Evolutionary conservation across 2,329 filamentous ascomycete species (phyloP).

Genomic region (Orbilia javanica): DNA sequence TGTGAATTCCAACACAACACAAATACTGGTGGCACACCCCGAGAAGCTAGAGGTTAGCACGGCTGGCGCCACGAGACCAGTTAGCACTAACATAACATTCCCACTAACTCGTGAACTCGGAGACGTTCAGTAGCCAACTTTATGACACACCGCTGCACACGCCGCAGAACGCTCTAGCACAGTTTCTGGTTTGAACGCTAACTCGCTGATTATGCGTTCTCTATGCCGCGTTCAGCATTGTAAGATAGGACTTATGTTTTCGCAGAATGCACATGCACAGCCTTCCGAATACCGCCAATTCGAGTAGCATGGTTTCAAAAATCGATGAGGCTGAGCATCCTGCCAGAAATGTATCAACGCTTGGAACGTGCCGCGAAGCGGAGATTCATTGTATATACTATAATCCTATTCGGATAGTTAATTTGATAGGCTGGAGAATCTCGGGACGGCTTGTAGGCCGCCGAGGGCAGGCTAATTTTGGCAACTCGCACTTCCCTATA

Average conservation of each 20-base stretch:
- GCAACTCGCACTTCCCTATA: not conserved
- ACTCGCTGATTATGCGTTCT: constrained; percentile 18
- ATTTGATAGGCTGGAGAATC: not conserved
- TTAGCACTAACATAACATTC: not conserved
- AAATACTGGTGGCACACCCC: constrained; percentile 30
- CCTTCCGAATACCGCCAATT: constrained; percentile 32
- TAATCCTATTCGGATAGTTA: constrained; percentile 5
- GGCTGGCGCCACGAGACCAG: no score
- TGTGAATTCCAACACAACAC: constrained; percentile 53
- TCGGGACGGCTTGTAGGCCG: not conserved
- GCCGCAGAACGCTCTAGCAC: not conserved
- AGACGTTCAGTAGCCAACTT: constrained; percentile 10
- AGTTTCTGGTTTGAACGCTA: not conserved
- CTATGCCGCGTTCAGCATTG: not conserved
- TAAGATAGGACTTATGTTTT: not conserved
- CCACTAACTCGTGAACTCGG: constrained; percentile 45
- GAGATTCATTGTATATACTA: not conserved
- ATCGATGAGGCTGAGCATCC: constrained; percentile 38
- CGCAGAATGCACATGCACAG: constrained; percentile 33
- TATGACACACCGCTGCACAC: not conserved
- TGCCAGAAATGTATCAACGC: constrained; percentile 8
- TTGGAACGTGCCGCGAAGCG: constrained; percentile 13
- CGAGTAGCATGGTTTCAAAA: constrained; percentile 35
- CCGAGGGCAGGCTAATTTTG: constrained; percentile 20
- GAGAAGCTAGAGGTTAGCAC: no score